phyloP scores from a whole-genome alignment of 225 moss, liverwort and hornwort species.

The Ulota crispa region DNA sequence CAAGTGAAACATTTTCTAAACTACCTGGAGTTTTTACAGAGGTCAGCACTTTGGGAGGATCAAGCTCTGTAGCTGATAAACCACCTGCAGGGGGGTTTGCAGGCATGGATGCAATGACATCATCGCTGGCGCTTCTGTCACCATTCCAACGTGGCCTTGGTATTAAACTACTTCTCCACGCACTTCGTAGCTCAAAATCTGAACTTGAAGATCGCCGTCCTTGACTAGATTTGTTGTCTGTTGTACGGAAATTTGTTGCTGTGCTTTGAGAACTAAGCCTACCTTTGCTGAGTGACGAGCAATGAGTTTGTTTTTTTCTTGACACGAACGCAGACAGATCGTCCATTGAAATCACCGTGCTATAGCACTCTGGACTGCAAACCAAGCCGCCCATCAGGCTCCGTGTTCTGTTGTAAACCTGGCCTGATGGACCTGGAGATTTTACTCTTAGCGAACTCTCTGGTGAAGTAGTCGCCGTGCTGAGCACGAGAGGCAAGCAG shows the following conservation, averaged over 20 bases:
- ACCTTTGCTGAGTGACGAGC: background rate
- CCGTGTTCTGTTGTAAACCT: constrained; percentile 15
- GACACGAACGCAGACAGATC: constrained; percentile 16
- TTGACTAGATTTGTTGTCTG: background rate
- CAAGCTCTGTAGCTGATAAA: background rate
- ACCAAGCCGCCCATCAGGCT: constrained; percentile 37
- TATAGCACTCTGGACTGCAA: constrained; percentile 19
- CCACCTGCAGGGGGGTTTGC: too few species aligned
- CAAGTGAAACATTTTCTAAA: background rate
- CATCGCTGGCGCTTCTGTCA: constrained; percentile 25
- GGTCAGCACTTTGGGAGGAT: background rate
- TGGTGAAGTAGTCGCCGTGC: background rate
- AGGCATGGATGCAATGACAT: background rate
- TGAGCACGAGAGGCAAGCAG: constrained; percentile 51
- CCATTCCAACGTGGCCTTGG: background rate
- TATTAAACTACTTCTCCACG: background rate
- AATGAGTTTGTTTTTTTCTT: background rate
- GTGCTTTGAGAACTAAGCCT: background rate
- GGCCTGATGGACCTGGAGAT: constrained; percentile 10
- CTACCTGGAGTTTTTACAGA: background rate
- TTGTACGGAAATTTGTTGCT: background rate
- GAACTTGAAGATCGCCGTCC: constrained; percentile 16
- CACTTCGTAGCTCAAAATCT: background rate
- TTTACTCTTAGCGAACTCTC: background rate
- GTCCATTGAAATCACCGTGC: constrained; percentile 24